Conservation (phyloP, 441 rosid species). For the Populus hybrid region DNA sequence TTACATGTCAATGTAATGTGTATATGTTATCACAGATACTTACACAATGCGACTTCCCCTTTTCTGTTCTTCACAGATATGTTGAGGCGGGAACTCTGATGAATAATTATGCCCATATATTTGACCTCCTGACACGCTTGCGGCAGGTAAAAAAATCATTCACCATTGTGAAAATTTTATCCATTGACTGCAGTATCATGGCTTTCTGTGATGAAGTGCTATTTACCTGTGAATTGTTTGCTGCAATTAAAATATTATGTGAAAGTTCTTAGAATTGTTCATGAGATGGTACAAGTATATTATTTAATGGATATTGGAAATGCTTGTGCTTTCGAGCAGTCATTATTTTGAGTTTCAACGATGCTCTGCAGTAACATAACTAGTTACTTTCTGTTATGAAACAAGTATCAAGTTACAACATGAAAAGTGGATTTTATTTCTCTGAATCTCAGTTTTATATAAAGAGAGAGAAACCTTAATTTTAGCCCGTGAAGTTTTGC, state of each 20-base stretch:
- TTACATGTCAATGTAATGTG: not conserved
- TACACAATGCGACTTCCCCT: slow-evolving; percentile 2
- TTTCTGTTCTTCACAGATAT: slow-evolving; percentile 52
- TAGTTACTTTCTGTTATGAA: too few species aligned
- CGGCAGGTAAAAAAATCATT: slow-evolving; percentile 61
- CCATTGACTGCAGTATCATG: not conserved
- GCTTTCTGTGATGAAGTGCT: not conserved
- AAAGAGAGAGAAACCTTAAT: not conserved
- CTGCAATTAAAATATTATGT: not conserved
- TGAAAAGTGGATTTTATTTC: too few species aligned
- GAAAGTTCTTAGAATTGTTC: not conserved
- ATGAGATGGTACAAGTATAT: not conserved
- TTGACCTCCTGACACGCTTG: slow-evolving; percentile 92
- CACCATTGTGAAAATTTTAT: not conserved
- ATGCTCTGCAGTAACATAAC: too few species aligned
- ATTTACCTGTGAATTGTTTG: not conserved
- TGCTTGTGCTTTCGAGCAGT: not conserved
- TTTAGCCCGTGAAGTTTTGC: not conserved
- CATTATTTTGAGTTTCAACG: too few species aligned
- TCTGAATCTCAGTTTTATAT: too few species aligned
- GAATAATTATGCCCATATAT: slow-evolving; percentile 93
- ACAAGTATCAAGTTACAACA: too few species aligned
- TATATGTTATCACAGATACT: not conserved
- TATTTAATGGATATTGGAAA: not conserved
- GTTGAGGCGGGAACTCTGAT: slow-evolving; percentile 75